These are phyloP conservation scores for Metarhizium guizhouense DNA, from an alignment of 2,329 filamentous ascomycete genomes.

Conservation along the genomic window DNA sequence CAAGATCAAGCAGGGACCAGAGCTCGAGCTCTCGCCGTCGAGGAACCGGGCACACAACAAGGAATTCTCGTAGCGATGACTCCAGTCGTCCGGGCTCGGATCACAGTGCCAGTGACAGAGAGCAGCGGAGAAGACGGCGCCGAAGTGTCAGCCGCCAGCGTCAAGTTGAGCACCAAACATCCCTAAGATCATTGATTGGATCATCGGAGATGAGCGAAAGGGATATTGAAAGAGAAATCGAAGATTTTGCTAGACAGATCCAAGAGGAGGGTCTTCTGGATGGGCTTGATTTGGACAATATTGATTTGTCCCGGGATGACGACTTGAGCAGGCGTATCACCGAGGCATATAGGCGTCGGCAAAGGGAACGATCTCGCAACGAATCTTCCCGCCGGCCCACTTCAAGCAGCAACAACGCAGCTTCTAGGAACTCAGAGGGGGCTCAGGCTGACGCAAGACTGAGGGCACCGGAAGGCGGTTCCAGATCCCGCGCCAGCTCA, in stretches of 20 bases:
- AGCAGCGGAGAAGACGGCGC: constrained; percentile 22
- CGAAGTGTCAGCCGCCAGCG: constrained; percentile 41
- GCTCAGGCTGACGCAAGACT: constrained; percentile 16
- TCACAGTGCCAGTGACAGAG: constrained; percentile 26
- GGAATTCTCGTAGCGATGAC: constrained; percentile 16
- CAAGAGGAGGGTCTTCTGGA: constrained; percentile 80
- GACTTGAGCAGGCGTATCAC: constrained; percentile 86
- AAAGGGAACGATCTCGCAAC: constrained; percentile 50
- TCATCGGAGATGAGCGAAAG: constrained; percentile 66
- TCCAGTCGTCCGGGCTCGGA: constrained; percentile 20
- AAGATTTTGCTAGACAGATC: constrained; percentile 84
- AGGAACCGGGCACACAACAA: constrained; percentile 12
- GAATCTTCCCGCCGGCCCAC: constrained; percentile 21
- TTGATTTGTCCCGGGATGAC: constrained; percentile 77
- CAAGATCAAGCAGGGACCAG: constrained; percentile 21
- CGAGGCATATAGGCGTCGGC: constrained; percentile 73
- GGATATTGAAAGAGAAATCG: constrained; percentile 79
- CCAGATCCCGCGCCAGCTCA: constrained; percentile 32
- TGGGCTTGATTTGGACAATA: constrained; percentile 79
- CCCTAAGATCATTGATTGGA: constrained; percentile 75
- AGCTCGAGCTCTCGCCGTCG: constrained; percentile 22
- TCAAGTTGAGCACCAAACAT: constrained; percentile 81
- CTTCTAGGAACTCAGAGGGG: constrained; percentile 22
- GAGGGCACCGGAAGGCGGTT: constrained; percentile 18
- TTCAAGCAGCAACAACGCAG: constrained; percentile 33